Evolutionary conservation across 306 rosid species (phyloP).

Genomic region (Begonia masoniana): DNA sequence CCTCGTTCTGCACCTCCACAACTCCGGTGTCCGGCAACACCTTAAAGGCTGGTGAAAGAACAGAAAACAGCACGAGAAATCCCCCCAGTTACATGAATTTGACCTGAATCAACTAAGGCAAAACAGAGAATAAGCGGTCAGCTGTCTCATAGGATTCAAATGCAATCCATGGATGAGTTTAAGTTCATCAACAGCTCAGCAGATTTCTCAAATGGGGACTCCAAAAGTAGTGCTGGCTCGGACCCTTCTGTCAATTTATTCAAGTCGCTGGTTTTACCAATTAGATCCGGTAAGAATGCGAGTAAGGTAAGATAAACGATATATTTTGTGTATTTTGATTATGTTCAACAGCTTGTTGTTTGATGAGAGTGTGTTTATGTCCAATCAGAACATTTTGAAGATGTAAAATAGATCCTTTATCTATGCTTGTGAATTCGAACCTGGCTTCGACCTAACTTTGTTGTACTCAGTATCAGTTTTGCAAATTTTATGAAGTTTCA

Average conservation of each 20-base stretch:
- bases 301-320: conserved; percentile 19
- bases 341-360: conserved; percentile 76
- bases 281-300: conserved; percentile 35
- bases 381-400: too few species aligned
- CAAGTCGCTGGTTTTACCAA: conserved; percentile 42
- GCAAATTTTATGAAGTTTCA: too few species aligned
- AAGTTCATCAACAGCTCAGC: conserved; percentile 58
- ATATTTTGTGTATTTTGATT: conserved; percentile 5
- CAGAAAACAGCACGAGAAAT: conserved; percentile 41
- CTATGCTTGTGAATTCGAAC: too few species aligned
- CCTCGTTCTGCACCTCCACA: conserved; percentile 77
- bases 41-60: conserved; percentile 45
- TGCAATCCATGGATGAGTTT: conserved; percentile 98
- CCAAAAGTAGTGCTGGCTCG: conserved; percentile 67
- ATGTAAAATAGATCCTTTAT: too few species aligned
- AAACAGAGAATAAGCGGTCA: conserved; percentile 36
- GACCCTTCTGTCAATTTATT: conserved; percentile 55
- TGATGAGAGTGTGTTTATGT: conserved; percentile 11
- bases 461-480: too few species aligned
- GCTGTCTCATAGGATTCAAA: conserved; percentile 44
- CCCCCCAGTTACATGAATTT: conserved; percentile 80
- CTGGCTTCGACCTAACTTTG: too few species aligned
- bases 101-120: conserved; percentile 79
- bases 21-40: conserved; percentile 75
- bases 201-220: conserved; percentile 53